Evolutionary conservation across 306 rosid species (phyloP).

Genomic region (Amphicarpaea edgeworthii): DNA sequence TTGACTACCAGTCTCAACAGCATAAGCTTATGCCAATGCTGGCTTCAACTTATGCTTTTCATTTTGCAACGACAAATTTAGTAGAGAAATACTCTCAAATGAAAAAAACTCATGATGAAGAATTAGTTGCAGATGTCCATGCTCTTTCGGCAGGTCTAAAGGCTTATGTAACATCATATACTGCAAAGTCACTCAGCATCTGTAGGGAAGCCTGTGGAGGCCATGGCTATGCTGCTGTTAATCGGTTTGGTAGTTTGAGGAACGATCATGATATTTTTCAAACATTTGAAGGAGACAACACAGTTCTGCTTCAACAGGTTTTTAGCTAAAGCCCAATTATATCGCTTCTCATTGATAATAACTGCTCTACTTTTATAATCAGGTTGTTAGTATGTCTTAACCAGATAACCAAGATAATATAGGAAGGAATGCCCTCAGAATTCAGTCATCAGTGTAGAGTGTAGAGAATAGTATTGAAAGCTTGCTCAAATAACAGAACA

Average conservation of each 20-base stretch:
- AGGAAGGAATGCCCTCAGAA: slow-evolving; percentile 10
- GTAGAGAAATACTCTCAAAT: slow-evolving; percentile 86
- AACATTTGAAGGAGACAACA: slow-evolving; percentile 99
- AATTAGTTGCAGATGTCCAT: slow-evolving; percentile 86
- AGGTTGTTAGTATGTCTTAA: slow-evolving; percentile 22
- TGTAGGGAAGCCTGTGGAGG: slow-evolving; percentile 99
- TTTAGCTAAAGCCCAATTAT: slow-evolving; percentile 27
- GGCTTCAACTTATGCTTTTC: slow-evolving; percentile 93
- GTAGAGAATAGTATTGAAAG: slow-evolving; percentile 17
- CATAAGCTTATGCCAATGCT: slow-evolving; percentile 99
- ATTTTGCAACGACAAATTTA: slow-evolving; percentile 71
- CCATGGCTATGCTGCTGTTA: slow-evolving; percentile 97
- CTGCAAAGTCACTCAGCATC: slow-evolving; percentile 88
- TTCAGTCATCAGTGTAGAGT: slow-evolving; percentile 7
- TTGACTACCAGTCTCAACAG: slow-evolving; percentile 97
- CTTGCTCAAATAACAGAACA: slow-evolving; percentile 3
- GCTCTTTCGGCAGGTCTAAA: slow-evolving; percentile 93
- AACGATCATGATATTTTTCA: slow-evolving; percentile 98
- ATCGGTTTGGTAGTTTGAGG: slow-evolving; percentile 86
- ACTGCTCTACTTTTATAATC: slow-evolving; percentile 3
- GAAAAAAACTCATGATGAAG: slow-evolving; percentile 83
- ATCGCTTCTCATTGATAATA: slow-evolving; percentile 13
- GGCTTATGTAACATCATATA: slow-evolving; percentile 87
- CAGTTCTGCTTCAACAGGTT: slow-evolving; percentile 98
- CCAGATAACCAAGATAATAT: slow-evolving; percentile 13